These are phyloP conservation scores for Tetraselmis chui DNA, from an alignment of 139 green algal species.

Conservation along the genomic window DNA sequence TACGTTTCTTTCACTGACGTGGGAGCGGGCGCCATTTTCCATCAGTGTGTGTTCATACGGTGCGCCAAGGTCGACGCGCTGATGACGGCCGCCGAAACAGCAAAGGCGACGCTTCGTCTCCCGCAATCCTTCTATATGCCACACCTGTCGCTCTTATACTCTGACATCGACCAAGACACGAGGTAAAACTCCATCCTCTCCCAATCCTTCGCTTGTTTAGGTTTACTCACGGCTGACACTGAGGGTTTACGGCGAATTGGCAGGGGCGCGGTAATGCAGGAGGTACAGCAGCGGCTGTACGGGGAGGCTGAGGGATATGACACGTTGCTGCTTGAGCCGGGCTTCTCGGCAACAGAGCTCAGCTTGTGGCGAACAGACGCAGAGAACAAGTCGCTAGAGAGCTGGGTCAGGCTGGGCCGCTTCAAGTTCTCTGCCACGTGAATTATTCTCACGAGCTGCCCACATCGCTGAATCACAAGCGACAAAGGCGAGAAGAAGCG, in stretches of 20 bases:
- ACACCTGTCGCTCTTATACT: slow-evolving; percentile 46
- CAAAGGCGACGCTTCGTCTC: slow-evolving; percentile 12
- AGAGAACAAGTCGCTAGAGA: slow-evolving; percentile 15
- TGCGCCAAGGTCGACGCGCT: slow-evolving; percentile 10
- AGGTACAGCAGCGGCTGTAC: slow-evolving; percentile 17
- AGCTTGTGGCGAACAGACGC: slow-evolving; percentile 34
- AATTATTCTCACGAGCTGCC: no score
- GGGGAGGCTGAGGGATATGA: slow-evolving; percentile 32
- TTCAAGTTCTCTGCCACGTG: no score
- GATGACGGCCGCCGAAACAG: slow-evolving; percentile 12
- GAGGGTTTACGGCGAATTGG: no score
- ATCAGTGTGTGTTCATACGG: slow-evolving; percentile 30
- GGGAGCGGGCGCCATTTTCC: slow-evolving; percentile 23
- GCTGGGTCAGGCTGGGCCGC: slow-evolving; percentile 23
- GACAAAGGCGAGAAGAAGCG: no score
- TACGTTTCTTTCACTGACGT: slow-evolving; percentile 36
- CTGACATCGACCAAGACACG: slow-evolving; percentile 12
- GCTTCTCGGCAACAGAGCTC: slow-evolving; percentile 23
- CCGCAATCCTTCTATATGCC: slow-evolving; percentile 35
- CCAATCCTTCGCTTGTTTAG: no score
- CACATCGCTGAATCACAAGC: no score
- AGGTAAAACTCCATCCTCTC: not conserved
- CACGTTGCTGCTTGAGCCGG: slow-evolving; percentile 37
- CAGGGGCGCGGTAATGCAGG: no score
- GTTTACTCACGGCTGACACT: no score